Percentiles rank a stretch among this genome's conserved stretches.
Evolutionary conservation across 306 rosid species (phyloP).

Genomic region (Herpetospermum pedunculosum): DNA sequence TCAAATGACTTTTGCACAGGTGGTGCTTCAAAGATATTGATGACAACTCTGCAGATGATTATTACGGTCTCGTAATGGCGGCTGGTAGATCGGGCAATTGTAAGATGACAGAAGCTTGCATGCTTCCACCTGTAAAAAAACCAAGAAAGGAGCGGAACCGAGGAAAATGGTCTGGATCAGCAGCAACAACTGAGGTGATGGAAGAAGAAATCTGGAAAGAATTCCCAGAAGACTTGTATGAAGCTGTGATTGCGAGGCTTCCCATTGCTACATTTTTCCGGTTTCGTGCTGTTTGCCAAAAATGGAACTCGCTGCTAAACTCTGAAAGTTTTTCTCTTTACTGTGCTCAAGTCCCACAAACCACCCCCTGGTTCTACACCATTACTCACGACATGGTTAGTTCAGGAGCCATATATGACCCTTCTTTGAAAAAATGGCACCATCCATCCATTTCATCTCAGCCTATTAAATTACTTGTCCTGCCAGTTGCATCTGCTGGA

Average conservation of each 20-base stretch:
- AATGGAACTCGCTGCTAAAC: conserved; percentile 67
- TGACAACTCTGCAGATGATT: conserved; percentile 54
- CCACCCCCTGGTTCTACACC: conserved; percentile 79
- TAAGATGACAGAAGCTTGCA: conserved; percentile 45
- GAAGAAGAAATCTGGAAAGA: conserved; percentile 70
- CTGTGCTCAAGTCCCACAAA: conserved; percentile 44
- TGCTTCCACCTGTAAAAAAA: conserved; percentile 54
- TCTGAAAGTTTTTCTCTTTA: conserved; percentile 65
- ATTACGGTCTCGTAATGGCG: conserved; percentile 52
- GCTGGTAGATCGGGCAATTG: conserved; percentile 43
- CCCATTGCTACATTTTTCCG: conserved; percentile 69
- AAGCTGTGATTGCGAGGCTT: conserved; percentile 78
- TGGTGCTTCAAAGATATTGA: conserved; percentile 49
- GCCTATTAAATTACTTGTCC: conserved; percentile 37
- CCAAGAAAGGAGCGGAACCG: conserved; percentile 41
- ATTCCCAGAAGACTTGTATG: conserved; percentile 76
- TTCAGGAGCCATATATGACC: conserved; percentile 82
- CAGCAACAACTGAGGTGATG: conserved; percentile 45
- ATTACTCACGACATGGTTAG: conserved; percentile 55
- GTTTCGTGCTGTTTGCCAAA: conserved; percentile 65
- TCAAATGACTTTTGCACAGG: conserved; percentile 28
- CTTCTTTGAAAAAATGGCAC: conserved; percentile 80
- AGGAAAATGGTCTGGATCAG: conserved; percentile 34
- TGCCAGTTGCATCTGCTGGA: conserved; percentile 92
- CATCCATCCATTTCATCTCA: conserved; percentile 49